Conservation (phyloP, 1,284 basidiomycete genomes). For the Trametes sp. region DNA sequence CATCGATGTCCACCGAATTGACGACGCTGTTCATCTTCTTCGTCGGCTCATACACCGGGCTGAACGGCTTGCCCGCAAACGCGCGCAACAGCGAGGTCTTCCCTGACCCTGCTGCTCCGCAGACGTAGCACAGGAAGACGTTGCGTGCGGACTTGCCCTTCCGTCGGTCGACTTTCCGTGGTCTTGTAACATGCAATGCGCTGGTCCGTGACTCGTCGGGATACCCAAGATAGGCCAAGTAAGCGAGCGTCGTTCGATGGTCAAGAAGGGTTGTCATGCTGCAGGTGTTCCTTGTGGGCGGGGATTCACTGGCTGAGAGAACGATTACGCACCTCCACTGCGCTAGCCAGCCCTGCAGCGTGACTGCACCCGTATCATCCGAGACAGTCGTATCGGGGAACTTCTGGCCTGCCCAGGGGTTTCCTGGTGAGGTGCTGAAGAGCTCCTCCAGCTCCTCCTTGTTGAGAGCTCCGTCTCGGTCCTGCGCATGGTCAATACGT, state of each 20-base stretch:
- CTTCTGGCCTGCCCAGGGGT: conserved; percentile 88
- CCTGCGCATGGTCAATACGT: conserved; percentile 53
- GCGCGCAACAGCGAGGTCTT: conserved; percentile 90
- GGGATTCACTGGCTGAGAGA: neutral
- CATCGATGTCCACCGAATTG: conserved; percentile 93
- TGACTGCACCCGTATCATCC: conserved; percentile 90
- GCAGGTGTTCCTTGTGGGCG: conserved; percentile 1
- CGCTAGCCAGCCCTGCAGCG: conserved; percentile 96
- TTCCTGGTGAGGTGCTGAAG: conserved; percentile 94
- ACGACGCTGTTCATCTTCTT: conserved; percentile 92
- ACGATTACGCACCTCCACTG: conserved; percentile 86
- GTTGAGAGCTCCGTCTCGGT: conserved; percentile 94
- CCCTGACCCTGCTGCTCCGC: conserved; percentile 95
- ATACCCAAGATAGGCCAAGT: conserved; percentile 95
- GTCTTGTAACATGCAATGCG: conserved; percentile 83
- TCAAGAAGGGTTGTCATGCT: conserved; percentile 98
- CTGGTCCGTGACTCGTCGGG: conserved; percentile 77
- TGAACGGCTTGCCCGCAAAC: conserved; percentile 86
- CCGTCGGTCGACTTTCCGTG: conserved; percentile 85
- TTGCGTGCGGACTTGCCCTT: conserved; percentile 89
- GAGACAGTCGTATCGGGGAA: conserved; percentile 93
- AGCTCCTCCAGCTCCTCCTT: conserved; percentile 86
- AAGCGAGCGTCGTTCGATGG: conserved; percentile 90
- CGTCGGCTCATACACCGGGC: conserved; percentile 82
- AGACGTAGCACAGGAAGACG: conserved; percentile 92